These are phyloP conservation scores for Calamus simplicifolius DNA, from an alignment of 176 grass and related monocot species.

Conservation along the genomic window DNA sequence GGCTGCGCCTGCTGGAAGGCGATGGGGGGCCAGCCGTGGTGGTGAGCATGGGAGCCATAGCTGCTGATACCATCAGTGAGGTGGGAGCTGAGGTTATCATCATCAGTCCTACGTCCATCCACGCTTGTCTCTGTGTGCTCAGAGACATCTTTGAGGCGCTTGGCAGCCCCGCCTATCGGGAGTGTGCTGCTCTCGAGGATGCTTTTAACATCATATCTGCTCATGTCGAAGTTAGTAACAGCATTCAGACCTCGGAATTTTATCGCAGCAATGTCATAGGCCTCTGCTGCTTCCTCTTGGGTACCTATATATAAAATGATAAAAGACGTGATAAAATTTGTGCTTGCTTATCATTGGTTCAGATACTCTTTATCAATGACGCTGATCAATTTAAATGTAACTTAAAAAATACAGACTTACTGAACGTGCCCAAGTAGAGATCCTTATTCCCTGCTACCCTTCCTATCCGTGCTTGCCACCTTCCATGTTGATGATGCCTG, in stretches of 20 bases:
- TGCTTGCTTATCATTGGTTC: too few species aligned
- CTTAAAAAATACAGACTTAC: conserved; percentile 26
- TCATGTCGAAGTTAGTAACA: conserved; percentile 88
- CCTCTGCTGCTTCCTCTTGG: conserved; percentile 79
- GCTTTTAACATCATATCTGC: conserved; percentile 62
- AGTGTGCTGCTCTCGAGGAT: conserved; percentile 59
- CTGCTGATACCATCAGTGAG: conserved; percentile 21
- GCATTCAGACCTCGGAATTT: conserved; percentile 78
- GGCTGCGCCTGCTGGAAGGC: conserved; percentile 23
- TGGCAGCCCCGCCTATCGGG: conserved; percentile 32
- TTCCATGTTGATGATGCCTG: conserved; percentile 81
- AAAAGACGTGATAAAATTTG: too few species aligned
- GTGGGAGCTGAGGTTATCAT: conserved; percentile 11
- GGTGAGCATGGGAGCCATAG: conserved; percentile 2
- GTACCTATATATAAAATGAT: conserved; percentile 29
- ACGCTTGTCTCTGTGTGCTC: conserved; percentile 24
- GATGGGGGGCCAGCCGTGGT: conserved; percentile 28
- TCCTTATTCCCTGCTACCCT: conserved; percentile 81
- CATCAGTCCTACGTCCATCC: conserved; percentile 10
- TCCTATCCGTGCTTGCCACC: conserved; percentile 84
- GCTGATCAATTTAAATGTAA: too few species aligned
- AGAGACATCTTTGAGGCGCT: conserved; percentile 39
- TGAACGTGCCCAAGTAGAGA: conserved; percentile 73
- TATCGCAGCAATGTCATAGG: conserved; percentile 72
- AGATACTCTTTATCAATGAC: too few species aligned